A percentile compares a stretch with the other conserved stretches of the same genome.
Conservation (phyloP, 345 rosid genomes). For the Eucalyptus marginata region DNA sequence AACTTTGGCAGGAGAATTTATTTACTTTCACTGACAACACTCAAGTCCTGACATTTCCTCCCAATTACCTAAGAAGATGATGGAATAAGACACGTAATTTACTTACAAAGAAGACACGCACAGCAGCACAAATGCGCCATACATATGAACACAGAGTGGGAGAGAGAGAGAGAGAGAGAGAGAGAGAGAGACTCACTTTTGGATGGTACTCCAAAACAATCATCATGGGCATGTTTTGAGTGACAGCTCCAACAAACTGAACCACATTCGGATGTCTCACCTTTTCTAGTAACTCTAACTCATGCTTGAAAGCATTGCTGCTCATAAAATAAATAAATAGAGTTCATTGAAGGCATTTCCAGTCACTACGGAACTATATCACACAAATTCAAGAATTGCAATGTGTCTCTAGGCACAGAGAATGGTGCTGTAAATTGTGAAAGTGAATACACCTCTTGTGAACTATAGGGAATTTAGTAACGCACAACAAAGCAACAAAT, state of each 20-base stretch:
- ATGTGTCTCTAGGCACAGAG: neutral
- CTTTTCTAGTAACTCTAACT: constrained; percentile 73
- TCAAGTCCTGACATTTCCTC: neutral
- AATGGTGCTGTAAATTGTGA: neutral
- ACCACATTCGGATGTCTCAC: constrained; percentile 96
- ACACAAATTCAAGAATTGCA: neutral
- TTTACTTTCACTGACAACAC: neutral
- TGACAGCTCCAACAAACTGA: constrained; percentile 98
- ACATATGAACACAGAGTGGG: neutral
- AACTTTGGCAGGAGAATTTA: neutral
- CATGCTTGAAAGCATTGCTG: constrained; percentile 80
- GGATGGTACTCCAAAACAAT: constrained; percentile 78
- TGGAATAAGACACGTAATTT: neutral
- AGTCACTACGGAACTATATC: neutral
- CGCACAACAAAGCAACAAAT: neutral
- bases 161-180: neutral
- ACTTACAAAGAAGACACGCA: neutral
- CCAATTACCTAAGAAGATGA: neutral
- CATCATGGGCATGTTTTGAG: constrained; percentile 97
- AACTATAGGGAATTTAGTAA: neutral
- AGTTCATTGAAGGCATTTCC: neutral
- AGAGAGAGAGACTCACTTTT: constrained; percentile 38
- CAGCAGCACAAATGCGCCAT: neutral
- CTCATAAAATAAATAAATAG: neutral
- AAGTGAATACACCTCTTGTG: neutral